phyloP scores from a whole-genome alignment of 805 yeast genomes.

The Candida tallmaniae region DNA sequence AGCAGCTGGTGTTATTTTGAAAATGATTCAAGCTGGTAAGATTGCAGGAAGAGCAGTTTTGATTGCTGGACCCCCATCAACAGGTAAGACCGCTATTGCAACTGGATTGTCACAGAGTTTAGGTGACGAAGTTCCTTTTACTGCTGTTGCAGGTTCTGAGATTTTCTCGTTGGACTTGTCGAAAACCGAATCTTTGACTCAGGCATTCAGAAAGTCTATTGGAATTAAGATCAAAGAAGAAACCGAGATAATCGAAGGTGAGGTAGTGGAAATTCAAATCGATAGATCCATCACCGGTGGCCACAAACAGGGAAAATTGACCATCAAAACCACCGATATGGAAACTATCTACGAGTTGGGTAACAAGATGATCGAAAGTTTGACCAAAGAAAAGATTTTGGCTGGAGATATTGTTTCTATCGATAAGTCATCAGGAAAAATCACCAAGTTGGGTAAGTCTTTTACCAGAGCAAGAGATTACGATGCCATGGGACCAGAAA shows the following conservation, averaged over 20 bases:
- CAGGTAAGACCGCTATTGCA: slow-evolving; percentile 98
- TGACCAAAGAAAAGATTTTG: slow-evolving; percentile 89
- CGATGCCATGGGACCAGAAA: slow-evolving; percentile 98
- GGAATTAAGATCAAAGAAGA: slow-evolving; percentile 96
- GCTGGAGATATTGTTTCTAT: slow-evolving; percentile 97
- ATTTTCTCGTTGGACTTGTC: slow-evolving; percentile 86
- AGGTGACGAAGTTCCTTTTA: slow-evolving; percentile 84
- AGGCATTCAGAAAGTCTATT: slow-evolving; percentile 92
- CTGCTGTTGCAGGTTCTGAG: slow-evolving; percentile 93
- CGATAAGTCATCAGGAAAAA: slow-evolving; percentile 93
- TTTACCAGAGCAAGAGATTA: slow-evolving; percentile 95
- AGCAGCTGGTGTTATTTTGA: slow-evolving; percentile 92
- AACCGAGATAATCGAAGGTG: slow-evolving; percentile 97
- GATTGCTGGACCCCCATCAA: slow-evolving; percentile 97
- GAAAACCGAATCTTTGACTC: slow-evolving; percentile 94
- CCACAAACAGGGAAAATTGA: slow-evolving; percentile 95
- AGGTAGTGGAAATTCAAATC: slow-evolving; percentile 93
- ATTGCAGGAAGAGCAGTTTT: slow-evolving; percentile 96
- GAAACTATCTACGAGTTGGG: slow-evolving; percentile 97
- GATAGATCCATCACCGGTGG: slow-evolving; percentile 96
- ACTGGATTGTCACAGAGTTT: slow-evolving; percentile 81
- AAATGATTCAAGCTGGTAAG: slow-evolving; percentile 88
- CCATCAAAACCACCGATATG: slow-evolving; percentile 97
- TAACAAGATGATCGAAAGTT: slow-evolving; percentile 88
- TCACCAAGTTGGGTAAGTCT: slow-evolving; percentile 91